A percentile compares a stretch with the other conserved stretches of the same genome.
phyloP scores from a whole-genome alignment of 169 alveolate species.

The Eimeria necatrix region DNA sequence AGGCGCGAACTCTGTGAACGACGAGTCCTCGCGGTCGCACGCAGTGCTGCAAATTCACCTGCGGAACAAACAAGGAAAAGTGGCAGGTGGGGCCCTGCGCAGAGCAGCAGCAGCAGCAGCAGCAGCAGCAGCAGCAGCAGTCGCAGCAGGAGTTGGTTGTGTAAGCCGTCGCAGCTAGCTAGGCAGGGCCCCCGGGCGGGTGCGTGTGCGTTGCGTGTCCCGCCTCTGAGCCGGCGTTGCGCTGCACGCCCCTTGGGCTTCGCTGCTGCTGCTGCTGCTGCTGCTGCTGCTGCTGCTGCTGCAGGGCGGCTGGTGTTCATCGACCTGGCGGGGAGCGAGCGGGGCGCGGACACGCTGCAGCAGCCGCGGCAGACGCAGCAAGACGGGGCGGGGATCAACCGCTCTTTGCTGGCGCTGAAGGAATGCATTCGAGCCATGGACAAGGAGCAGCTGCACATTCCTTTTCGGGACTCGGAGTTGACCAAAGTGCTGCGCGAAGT shows the following conservation, averaged over 20 bases:
- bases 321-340: conserved; percentile 99
- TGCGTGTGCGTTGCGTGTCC: not conserved
- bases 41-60: conserved; percentile 97
- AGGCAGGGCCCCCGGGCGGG: no score
- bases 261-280: conserved; percentile 7
- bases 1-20: conserved; percentile 96
- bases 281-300: conserved; percentile 6
- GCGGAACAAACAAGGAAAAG: conserved; percentile 89
- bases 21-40: conserved; percentile 98
- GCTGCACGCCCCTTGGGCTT: not conserved
- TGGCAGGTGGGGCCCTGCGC: conserved; percentile 80
- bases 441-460: conserved; percentile 98
- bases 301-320: conserved; percentile 97
- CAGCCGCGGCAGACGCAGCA: conserved; percentile 96
- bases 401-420: conserved; percentile 98
- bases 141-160: not conserved
- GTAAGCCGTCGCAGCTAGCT: not conserved
- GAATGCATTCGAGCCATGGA: conserved; percentile 99
- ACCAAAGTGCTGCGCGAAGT: conserved; percentile 97
- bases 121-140: not conserved
- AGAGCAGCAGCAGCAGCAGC: no score
- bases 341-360: conserved; percentile 99
- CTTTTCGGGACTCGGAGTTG: conserved; percentile 98
- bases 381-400: conserved; percentile 99
- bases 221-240: not conserved